phyloP scores from a whole-genome alignment of 108 stramenopile genomes.

The Discostella pseudostelligera region DNA sequence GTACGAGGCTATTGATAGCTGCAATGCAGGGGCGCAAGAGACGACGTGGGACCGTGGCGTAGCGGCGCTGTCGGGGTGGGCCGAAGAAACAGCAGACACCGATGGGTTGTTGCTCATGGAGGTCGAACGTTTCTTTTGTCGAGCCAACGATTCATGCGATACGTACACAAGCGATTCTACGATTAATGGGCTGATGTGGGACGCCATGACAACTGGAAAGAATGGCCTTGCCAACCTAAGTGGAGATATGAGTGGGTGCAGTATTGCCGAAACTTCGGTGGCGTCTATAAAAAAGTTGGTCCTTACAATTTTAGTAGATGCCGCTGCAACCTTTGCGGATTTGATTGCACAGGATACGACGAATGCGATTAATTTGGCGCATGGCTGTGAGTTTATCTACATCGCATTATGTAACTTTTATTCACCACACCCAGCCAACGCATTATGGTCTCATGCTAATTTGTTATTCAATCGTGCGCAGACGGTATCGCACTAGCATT shows the following conservation, averaged over 20 bases:
- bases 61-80: slow-evolving; percentile 63
- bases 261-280: slow-evolving; percentile 2
- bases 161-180: slow-evolving; percentile 1
- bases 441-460: not conserved
- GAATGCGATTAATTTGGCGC: slow-evolving; percentile 10
- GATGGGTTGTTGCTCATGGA: slow-evolving; percentile 19
- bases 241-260: too few species aligned
- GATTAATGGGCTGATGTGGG: slow-evolving; percentile 21
- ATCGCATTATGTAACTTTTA: too few species aligned
- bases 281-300: slow-evolving; percentile 12
- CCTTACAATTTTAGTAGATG: slow-evolving; percentile 29
- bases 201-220: slow-evolving; percentile 11
- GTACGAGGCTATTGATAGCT: slow-evolving; percentile 64
- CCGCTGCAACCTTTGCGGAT: slow-evolving; percentile 23
- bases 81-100: slow-evolving; percentile 48
- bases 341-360: slow-evolving; percentile 11
- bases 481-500: slow-evolving; percentile 25
- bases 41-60: slow-evolving; percentile 66
- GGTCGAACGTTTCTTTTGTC: slow-evolving; percentile 23
- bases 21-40: slow-evolving; percentile 24
- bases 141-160: not conserved
- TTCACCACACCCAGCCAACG: too few species aligned
- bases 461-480: not conserved
- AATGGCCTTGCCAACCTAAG: not conserved
- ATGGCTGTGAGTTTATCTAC: slow-evolving; percentile 21